Conservation (phyloP, 352 stramenopile genomes). For the Pythium monospermum region DNA sequence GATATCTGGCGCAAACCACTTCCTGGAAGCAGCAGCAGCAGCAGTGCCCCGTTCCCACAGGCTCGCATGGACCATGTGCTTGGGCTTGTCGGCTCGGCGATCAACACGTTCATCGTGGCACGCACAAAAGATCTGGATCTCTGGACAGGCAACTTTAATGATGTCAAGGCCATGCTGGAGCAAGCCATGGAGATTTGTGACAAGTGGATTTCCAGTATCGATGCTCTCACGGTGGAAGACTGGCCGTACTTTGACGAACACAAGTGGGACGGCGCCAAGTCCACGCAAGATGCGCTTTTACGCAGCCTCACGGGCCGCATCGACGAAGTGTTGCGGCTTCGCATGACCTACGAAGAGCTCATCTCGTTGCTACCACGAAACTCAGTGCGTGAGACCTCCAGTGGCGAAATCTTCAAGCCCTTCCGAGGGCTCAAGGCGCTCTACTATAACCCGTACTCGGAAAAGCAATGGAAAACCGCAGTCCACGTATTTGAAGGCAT, state of each 20-base stretch:
- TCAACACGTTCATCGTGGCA: slow-evolving; percentile 70
- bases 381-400: slow-evolving; percentile 25
- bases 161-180: slow-evolving; percentile 51
- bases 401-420: slow-evolving; percentile 57
- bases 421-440: slow-evolving; percentile 66
- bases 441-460: slow-evolving; percentile 91
- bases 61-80: slow-evolving; percentile 86
- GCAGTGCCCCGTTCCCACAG: slow-evolving; percentile 65
- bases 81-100: slow-evolving; percentile 64
- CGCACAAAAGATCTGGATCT: slow-evolving; percentile 48
- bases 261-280: slow-evolving; percentile 53
- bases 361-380: slow-evolving; percentile 49
- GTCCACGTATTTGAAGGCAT: slow-evolving; percentile 74
- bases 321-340: slow-evolving; percentile 74
- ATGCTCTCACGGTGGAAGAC: slow-evolving; percentile 72
- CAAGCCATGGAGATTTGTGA: slow-evolving; percentile 72
- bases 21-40: slow-evolving; percentile 38
- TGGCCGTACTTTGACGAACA: slow-evolving; percentile 84
- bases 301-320: slow-evolving; percentile 57
- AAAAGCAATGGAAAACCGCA: slow-evolving; percentile 66
- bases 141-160: slow-evolving; percentile 63
- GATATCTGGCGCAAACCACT: slow-evolving; percentile 87
- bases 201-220: slow-evolving; percentile 65
- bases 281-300: slow-evolving; percentile 35
- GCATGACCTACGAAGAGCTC: slow-evolving; percentile 88